Evolutionary conservation across 257 asterid genomes (phyloP), one percentile per base, ranked within the genome.

Genomic region (Nicotiana benthamiana): DNA sequence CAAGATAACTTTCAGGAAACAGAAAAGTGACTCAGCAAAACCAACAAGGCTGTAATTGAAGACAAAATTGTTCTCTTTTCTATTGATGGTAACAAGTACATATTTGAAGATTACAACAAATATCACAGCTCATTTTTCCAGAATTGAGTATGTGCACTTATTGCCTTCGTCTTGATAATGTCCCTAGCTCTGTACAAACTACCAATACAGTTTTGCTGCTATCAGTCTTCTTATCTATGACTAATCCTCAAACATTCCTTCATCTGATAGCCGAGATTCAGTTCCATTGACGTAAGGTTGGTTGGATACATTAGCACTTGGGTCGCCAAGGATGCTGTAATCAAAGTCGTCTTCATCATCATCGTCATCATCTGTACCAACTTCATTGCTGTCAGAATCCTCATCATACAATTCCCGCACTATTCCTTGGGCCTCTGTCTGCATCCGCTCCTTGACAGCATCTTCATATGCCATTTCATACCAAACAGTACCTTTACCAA

Each of bases 241-340:
- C 81, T 90, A 91, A 84, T 89, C 91, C 88, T 91, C 96, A 74
- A 94, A 93, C 79, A 90, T 87, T 54, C 97, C 98, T 82, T 93
- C 97, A 80, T 94, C 97, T 2, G 96, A 92, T 85, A 94, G 78
- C 79, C 91, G 88, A 34, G 98, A 92, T 83, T 93, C 97, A 13
- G 99, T 95, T 11, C 99, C 99, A 84, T 95, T 95, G 46, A 93
- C 99, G 82, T 85, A 92, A 77, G 97, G 98, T 86, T 92, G 94
- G 75, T 80, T 84, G 75, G 93, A 70, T 34, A 60, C 83, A 46
- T 80, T 77, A 18, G 82, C 87, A 82, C 83, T 87, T 28, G 97
- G 85, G 52, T 90, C 84, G 9, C 93, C 90, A 81, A 95, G 75
- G 77, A 95, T 83, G 86, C 99, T 93, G 86, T 95, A 95, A 85